Conservation (phyloP, 2,329 filamentous ascomycete species). For the Dactylellina sp. region DNA sequence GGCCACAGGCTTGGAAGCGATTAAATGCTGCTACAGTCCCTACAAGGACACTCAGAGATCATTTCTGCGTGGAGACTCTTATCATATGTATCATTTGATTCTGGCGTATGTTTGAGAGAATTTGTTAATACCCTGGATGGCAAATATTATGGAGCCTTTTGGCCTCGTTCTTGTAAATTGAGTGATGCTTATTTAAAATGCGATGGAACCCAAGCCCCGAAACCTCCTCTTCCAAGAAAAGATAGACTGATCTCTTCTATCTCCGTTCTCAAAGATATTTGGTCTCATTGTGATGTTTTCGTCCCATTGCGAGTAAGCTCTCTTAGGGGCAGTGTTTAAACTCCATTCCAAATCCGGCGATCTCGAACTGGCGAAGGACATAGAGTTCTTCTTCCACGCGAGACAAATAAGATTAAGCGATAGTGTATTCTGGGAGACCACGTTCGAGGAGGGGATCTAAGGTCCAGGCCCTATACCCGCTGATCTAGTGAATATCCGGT, state of each 20-base stretch:
- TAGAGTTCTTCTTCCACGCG: neutral
- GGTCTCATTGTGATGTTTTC: slow-evolving; percentile 11
- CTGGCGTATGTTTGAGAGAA: neutral
- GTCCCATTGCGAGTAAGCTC: neutral
- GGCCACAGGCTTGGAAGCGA: slow-evolving; percentile 72
- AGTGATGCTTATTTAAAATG: too few species aligned
- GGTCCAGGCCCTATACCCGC: neutral
- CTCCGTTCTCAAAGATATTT: slow-evolving; percentile 7
- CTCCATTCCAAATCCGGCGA: slow-evolving; percentile 29
- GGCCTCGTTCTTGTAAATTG: too few species aligned
- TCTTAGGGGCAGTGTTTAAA: neutral
- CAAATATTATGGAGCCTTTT: too few species aligned
- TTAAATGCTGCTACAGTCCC: neutral
- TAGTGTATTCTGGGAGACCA: slow-evolving; percentile 3
- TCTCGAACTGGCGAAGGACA: neutral
- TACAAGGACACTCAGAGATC: too few species aligned
- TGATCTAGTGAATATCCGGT: neutral
- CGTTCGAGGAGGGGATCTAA: neutral
- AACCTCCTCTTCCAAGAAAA: neutral
- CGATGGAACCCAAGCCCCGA: neutral
- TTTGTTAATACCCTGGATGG: slow-evolving; percentile 27
- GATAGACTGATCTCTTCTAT: slow-evolving; percentile 14
- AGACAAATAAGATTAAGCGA: slow-evolving; percentile 31
- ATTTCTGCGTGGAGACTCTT: neutral
- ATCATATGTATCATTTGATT: slow-evolving; percentile 1